phyloP scores from a whole-genome alignment of 2,329 filamentous ascomycete species.

The Verticillium longisporum region DNA sequence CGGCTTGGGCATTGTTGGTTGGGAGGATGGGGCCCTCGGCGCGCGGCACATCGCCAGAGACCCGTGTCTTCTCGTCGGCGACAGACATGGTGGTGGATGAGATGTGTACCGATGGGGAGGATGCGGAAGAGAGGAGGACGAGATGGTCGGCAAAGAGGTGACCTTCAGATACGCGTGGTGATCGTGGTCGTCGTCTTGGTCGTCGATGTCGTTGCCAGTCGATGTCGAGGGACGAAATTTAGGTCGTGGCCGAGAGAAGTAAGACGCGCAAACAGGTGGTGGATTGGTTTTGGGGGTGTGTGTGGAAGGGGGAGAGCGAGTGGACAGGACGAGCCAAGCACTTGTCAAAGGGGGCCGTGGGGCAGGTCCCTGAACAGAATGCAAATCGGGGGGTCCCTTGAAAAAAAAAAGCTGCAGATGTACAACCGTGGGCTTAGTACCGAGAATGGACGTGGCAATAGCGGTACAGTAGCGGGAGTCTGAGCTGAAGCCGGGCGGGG shows the following conservation, averaged over 20 bases:
- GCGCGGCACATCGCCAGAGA: slow-evolving; percentile 70
- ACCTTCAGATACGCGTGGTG: neutral
- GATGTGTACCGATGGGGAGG: neutral
- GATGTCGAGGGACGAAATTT: neutral
- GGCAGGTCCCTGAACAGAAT: slow-evolving; percentile 12
- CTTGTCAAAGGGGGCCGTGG: slow-evolving; percentile 12
- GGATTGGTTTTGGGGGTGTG: neutral
- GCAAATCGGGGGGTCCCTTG: slow-evolving; percentile 11
- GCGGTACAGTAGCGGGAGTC: neutral
- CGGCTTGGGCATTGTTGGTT: slow-evolving; percentile 67
- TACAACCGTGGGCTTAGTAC: neutral
- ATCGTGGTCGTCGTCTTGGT: neutral
- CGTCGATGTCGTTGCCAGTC: neutral
- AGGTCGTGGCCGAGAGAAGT: neutral
- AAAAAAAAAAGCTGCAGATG: neutral
- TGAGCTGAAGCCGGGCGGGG: neutral
- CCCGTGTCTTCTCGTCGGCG: slow-evolving; percentile 71
- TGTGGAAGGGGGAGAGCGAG: slow-evolving; percentile 8
- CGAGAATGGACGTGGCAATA: no score
- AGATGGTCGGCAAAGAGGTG: neutral
- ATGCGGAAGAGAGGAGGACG: neutral
- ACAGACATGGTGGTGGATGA: slow-evolving; percentile 9
- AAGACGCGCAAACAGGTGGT: neutral
- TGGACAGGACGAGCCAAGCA: slow-evolving; percentile 14
- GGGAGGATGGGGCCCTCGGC: slow-evolving; percentile 62